Conservation (phyloP, 768 basidiomycete genomes). For the Boletus rubroflammeus region DNA sequence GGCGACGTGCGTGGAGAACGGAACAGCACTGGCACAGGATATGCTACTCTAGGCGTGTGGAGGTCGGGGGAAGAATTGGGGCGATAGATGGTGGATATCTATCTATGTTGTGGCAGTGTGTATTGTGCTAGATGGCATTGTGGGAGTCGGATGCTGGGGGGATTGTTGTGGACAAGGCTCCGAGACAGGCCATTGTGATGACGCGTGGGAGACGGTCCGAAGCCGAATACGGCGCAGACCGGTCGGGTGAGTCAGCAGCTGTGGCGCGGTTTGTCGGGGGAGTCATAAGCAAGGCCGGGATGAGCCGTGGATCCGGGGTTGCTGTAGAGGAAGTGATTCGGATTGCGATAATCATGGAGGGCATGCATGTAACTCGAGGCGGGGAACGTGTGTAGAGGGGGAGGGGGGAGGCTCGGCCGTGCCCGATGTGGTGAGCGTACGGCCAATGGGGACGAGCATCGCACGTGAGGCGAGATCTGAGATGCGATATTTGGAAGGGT, state of each 20-base stretch:
- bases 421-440: conserved; percentile 8
- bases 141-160: neutral
- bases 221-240: neutral
- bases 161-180: conserved; percentile 3
- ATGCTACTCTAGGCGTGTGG: neutral
- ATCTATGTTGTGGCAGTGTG: too few species aligned
- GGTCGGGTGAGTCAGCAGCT: conserved; percentile 13
- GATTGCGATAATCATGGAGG: conserved; percentile 31
- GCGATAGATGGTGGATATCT: conserved; percentile 5
- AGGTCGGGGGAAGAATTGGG: conserved; percentile 12
- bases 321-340: conserved; percentile 1
- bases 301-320: neutral
- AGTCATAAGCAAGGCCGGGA: neutral
- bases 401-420: conserved; percentile 6
- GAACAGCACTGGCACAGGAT: conserved; percentile 17
- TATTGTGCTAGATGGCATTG: too few species aligned
- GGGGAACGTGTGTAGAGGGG: conserved; percentile 26
- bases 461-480: conserved; percentile 32
- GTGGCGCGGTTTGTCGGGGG: neutral
- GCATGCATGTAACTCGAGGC: conserved; percentile 31
- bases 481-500: conserved; percentile 19
- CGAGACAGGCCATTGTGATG: conserved; percentile 14
- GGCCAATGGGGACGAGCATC: conserved; percentile 8
- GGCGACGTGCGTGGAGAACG: conserved; percentile 1
- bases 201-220: conserved; percentile 9